Percentiles rank a stretch among this genome's conserved stretches.
Evolutionary conservation across 2,329 filamentous ascomycete genomes (phyloP).

Genomic region (Aspergillus awamori): DNA sequence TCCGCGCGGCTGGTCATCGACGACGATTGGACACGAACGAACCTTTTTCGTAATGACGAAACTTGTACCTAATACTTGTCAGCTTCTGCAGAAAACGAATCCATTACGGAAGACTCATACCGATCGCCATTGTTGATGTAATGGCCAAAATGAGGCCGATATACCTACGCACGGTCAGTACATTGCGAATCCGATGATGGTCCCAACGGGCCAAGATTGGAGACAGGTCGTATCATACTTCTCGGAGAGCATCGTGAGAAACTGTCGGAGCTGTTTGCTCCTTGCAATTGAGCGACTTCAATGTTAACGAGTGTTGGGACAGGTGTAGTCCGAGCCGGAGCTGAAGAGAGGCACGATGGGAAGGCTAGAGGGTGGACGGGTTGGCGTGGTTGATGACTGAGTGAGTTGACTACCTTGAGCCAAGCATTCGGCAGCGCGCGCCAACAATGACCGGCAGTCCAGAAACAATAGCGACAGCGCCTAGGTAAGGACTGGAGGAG

Average conservation of each 20-base stretch:
- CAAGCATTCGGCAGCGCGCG: constrained; percentile 22
- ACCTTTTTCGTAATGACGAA: constrained; percentile 99
- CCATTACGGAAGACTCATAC: constrained; percentile 29
- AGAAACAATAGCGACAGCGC: constrained; percentile 4
- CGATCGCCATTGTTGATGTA: constrained; percentile 52
- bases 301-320: constrained; percentile 26
- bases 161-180: constrained; percentile 39
- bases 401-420: constrained; percentile 14
- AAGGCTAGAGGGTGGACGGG: constrained; percentile 5
- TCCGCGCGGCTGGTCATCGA: constrained; percentile 7
- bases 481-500: neutral
- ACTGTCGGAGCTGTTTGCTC: constrained; percentile 42
- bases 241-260: constrained; percentile 45
- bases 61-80: constrained; percentile 70
- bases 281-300: constrained; percentile 37
- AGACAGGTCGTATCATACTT: constrained; percentile 37
- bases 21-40: constrained; percentile 33
- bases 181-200: constrained; percentile 24
- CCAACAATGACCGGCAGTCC: constrained; percentile 19
- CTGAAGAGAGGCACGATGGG: constrained; percentile 11
- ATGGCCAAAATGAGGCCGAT: constrained; percentile 52
- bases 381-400: constrained; percentile 15
- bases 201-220: constrained; percentile 10
- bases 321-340: constrained; percentile 8
- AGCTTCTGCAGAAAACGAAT: neutral